Conservation (phyloP, 768 basidiomycete species). For the Terana coerulea region DNA sequence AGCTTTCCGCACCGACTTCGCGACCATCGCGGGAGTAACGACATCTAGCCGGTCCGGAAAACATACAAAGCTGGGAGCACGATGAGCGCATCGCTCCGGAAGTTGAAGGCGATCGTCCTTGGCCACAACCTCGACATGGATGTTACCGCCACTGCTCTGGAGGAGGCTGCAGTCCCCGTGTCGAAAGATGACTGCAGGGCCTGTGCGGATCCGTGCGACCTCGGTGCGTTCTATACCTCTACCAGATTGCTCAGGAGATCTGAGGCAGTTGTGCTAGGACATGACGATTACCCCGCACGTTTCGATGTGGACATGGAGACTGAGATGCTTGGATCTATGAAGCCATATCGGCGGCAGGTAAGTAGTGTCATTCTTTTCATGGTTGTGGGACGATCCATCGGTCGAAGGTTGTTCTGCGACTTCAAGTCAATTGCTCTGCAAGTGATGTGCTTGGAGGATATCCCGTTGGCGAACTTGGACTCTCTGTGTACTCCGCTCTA, state of each 20-base stretch:
- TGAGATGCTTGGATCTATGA: constrained; percentile 81
- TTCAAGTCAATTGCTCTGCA: too few relatives aligned
- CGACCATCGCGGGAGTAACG: neutral
- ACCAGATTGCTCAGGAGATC: neutral
- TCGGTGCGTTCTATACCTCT: constrained; percentile 37
- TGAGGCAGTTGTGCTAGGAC: constrained; percentile 46
- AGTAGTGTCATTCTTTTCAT: constrained; percentile 14
- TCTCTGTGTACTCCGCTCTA: too few relatives aligned
- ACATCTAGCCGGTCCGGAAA: neutral
- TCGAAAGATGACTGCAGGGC: constrained; percentile 64
- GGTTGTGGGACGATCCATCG: neutral
- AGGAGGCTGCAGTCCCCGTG: constrained; percentile 58
- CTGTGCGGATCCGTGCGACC: constrained; percentile 76
- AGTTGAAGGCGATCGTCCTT: constrained; percentile 23
- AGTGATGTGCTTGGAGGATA: too few relatives aligned
- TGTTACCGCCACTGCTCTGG: constrained; percentile 46
- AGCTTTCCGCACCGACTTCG: neutral
- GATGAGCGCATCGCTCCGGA: constrained; percentile 18
- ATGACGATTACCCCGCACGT: constrained; percentile 67
- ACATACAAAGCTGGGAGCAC: neutral
- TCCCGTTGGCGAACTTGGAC: too few relatives aligned
- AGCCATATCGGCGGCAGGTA: constrained; percentile 82
- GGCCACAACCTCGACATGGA: constrained; percentile 31
- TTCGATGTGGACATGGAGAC: constrained; percentile 79
- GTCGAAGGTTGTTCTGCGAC: too few relatives aligned